These are phyloP conservation scores for Exserohilum rostratum DNA, from an alignment of 2,329 filamentous ascomycete species.

Conservation along the genomic window DNA sequence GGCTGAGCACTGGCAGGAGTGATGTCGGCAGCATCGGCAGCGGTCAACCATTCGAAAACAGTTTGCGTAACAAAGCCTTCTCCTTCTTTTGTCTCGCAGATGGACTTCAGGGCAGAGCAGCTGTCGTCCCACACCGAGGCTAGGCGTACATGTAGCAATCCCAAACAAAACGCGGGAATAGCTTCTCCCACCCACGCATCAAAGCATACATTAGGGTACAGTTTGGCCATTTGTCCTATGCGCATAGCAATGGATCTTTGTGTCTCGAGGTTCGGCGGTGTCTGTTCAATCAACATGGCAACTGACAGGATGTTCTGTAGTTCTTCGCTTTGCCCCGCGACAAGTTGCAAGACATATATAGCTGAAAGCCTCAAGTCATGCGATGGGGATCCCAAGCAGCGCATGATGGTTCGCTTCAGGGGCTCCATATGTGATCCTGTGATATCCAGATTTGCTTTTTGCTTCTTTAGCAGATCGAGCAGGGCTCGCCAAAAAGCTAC, in stretches of 20 bases:
- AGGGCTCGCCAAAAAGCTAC: slow-evolving; percentile 42
- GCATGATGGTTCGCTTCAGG: slow-evolving; percentile 69
- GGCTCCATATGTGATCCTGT: slow-evolving; percentile 64
- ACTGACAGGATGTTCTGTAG: slow-evolving; percentile 61
- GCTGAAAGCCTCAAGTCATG: slow-evolving; percentile 76
- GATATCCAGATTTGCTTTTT: slow-evolving; percentile 59
- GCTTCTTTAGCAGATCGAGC: slow-evolving; percentile 67
- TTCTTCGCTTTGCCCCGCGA: slow-evolving; percentile 58
- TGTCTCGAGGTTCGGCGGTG: slow-evolving; percentile 76
- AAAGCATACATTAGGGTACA: slow-evolving; percentile 65
- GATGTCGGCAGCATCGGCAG: slow-evolving; percentile 17
- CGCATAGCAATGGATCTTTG: slow-evolving; percentile 82
- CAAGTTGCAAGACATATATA: slow-evolving; percentile 70
- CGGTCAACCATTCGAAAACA: slow-evolving; percentile 75
- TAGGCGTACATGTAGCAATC: slow-evolving; percentile 83
- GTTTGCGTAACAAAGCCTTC: slow-evolving; percentile 75
- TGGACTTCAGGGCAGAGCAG: slow-evolving; percentile 73
- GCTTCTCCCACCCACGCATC: slow-evolving; percentile 72
- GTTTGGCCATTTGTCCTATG: slow-evolving; percentile 74
- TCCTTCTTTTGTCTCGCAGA: slow-evolving; percentile 72
- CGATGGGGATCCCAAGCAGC: slow-evolving; percentile 76
- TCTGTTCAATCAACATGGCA: slow-evolving; percentile 81
- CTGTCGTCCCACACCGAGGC: slow-evolving; percentile 88
- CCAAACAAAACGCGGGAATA: slow-evolving; percentile 84
- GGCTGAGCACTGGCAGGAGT: slow-evolving; percentile 10